phyloP scores from a whole-genome alignment of 2,329 filamentous ascomycete genomes.

The Tolypocladium paradoxum region DNA sequence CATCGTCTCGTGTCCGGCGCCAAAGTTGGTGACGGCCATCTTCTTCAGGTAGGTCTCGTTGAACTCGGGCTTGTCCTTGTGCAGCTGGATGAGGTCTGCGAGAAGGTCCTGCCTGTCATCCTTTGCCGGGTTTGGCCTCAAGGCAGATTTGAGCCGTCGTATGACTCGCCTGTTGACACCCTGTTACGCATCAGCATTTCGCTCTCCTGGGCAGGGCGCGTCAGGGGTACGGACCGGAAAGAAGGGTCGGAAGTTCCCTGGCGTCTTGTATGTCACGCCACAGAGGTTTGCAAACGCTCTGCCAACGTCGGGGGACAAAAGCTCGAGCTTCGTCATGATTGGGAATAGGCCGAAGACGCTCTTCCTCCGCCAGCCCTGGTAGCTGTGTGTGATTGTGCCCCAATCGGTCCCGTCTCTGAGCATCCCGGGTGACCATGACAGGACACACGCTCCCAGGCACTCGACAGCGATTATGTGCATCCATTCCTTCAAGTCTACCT shows the following conservation, averaged over 20 bases:
- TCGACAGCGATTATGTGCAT: conserved; percentile 46
- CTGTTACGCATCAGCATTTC: conserved; percentile 9
- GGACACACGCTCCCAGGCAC: conserved; percentile 36
- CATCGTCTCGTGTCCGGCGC: conserved; percentile 44
- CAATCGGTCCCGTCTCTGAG: conserved; percentile 32
- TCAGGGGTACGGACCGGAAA: conserved; percentile 32
- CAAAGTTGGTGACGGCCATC: conserved; percentile 44
- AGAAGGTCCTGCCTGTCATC: conserved; percentile 30
- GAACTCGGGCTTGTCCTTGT: conserved; percentile 34
- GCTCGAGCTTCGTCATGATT: conserved; percentile 24
- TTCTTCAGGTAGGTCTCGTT: conserved; percentile 36
- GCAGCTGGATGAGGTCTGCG: conserved; percentile 34
- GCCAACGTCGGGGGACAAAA: conserved; percentile 23
- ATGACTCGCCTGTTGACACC: conserved; percentile 22
- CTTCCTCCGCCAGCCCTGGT: conserved; percentile 40
- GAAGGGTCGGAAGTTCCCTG: conserved; percentile 33
- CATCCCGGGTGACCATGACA: conserved; percentile 42
- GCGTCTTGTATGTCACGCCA: conserved; percentile 33
- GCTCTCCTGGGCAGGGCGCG: neutral
- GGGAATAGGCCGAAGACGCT: conserved; percentile 42
- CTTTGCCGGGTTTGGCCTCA: conserved; percentile 16
- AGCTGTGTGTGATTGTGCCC: conserved; percentile 36
- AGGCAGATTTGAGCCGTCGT: conserved; percentile 20
- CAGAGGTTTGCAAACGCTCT: conserved; percentile 31
- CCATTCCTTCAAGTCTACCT: conserved; percentile 41